These are phyloP conservation scores for Chalaropsis ovoidea DNA, from an alignment of 2,329 filamentous ascomycete species.

Conservation along the genomic window DNA sequence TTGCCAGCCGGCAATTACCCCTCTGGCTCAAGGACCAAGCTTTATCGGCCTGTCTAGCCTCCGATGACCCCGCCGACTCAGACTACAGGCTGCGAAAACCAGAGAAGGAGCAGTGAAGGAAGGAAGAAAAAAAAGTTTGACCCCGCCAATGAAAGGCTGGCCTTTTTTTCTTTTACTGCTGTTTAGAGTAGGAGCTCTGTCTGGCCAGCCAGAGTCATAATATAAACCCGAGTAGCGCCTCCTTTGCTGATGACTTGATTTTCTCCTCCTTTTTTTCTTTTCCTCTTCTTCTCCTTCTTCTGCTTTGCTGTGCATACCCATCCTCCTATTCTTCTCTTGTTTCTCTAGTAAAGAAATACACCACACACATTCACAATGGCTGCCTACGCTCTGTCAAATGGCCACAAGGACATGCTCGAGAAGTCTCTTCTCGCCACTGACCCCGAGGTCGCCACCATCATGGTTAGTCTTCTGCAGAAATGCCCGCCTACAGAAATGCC, in stretches of 20 bases:
- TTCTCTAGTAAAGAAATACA: neutral
- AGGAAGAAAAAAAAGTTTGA: slow-evolving; percentile 20
- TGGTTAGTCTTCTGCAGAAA: slow-evolving; percentile 50
- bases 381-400: slow-evolving; percentile 43
- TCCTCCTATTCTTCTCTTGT: neutral
- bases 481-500: too few species aligned
- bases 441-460: slow-evolving; percentile 90
- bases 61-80: slow-evolving; percentile 25
- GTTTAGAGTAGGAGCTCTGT: slow-evolving; percentile 3
- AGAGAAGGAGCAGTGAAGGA: slow-evolving; percentile 10
- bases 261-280: slow-evolving; percentile 12
- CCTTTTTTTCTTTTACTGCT: slow-evolving; percentile 5
- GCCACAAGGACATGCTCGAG: slow-evolving; percentile 74
- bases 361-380: slow-evolving; percentile 33
- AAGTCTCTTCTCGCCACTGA: slow-evolving; percentile 85
- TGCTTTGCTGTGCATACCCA: neutral
- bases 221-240: slow-evolving; percentile 18
- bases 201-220: neutral
- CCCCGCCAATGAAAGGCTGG: slow-evolving; percentile 19
- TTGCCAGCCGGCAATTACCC: neutral
- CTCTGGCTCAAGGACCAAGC: neutral
- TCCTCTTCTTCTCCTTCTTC: slow-evolving; percentile 1
- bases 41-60: slow-evolving; percentile 14
- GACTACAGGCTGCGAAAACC: neutral
- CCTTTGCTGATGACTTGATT: slow-evolving; percentile 4